A percentile compares a stretch with the other conserved stretches of the same genome.
Evolutionary conservation across 148 eudicot species (phyloP).

Genomic region (Cornus kousa): DNA sequence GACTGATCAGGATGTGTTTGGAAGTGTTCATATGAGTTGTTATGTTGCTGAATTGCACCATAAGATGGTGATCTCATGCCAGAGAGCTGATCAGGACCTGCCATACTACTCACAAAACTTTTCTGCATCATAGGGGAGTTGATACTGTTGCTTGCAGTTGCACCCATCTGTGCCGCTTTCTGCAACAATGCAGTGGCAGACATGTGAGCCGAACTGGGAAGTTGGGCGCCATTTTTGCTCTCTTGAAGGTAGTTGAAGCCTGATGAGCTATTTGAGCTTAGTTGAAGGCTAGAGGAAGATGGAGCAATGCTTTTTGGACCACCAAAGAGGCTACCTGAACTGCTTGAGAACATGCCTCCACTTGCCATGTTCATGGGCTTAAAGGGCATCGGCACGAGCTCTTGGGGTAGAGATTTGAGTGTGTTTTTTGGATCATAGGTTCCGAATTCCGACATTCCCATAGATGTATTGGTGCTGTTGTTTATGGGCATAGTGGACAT

Average conservation of each 20-base stretch:
- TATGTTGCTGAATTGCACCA: slow-evolving; percentile 13
- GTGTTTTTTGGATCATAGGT: slow-evolving; percentile 35
- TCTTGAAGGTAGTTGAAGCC: slow-evolving; percentile 31
- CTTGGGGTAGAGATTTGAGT: slow-evolving; percentile 35
- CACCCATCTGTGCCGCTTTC: slow-evolving; percentile 64
- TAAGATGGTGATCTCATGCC: slow-evolving; percentile 12
- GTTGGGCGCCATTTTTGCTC: slow-evolving; percentile 16
- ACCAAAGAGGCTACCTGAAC: slow-evolving; percentile 31
- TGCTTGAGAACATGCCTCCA: slow-evolving; percentile 37
- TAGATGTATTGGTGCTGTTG: slow-evolving; percentile 25
- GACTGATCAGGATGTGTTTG: slow-evolving; percentile 27
- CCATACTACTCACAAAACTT: slow-evolving; percentile 33
- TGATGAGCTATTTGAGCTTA: slow-evolving; percentile 31
- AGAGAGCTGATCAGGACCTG: slow-evolving; percentile 28
- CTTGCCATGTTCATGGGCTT: slow-evolving; percentile 45
- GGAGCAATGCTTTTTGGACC: slow-evolving; percentile 34
- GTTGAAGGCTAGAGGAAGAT: slow-evolving; percentile 41
- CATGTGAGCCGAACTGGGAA: slow-evolving; percentile 38
- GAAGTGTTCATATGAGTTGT: slow-evolving; percentile 21
- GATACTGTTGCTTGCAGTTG: slow-evolving; percentile 38
- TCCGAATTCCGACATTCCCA: slow-evolving; percentile 34
- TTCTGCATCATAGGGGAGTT: slow-evolving; percentile 50
- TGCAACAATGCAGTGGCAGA: slow-evolving; percentile 51
- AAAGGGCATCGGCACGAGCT: slow-evolving; percentile 36
- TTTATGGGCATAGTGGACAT: slow-evolving; percentile 20